These are phyloP conservation scores for Leccinum fibrillosum DNA, from an alignment of 768 basidiomycete genomes.

Conservation along the genomic window DNA sequence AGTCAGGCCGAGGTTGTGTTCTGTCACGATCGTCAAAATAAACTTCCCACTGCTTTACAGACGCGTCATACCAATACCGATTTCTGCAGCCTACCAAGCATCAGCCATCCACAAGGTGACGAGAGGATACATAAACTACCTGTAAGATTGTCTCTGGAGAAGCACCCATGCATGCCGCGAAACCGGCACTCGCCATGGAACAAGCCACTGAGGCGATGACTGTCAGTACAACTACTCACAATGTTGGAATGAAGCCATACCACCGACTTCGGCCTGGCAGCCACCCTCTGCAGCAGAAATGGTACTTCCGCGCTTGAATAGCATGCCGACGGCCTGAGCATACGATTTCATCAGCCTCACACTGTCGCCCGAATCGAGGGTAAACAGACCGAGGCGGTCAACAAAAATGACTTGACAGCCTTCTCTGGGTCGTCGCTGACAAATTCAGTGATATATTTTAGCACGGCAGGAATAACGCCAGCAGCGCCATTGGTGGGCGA, in stretches of 20 bases:
- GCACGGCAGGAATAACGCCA: conserved; percentile 88
- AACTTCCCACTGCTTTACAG: not conserved
- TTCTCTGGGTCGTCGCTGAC: conserved; percentile 89
- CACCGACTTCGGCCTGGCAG: conserved; percentile 94
- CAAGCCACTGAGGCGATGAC: conserved; percentile 65
- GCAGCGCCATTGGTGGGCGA: conserved; percentile 93
- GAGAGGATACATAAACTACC: conserved; percentile 34
- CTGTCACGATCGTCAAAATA: conserved; percentile 33
- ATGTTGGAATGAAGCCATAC: conserved; percentile 34
- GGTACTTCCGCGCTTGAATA: conserved; percentile 96
- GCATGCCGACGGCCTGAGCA: conserved; percentile 81
- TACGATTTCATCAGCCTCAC: conserved; percentile 6
- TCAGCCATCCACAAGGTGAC: not conserved
- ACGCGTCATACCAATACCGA: conserved; percentile 68
- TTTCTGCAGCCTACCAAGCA: conserved; percentile 69
- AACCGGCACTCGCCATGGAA: conserved; percentile 93
- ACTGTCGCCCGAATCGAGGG: not conserved
- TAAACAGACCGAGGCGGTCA: conserved; percentile 75
- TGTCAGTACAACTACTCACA: not conserved
- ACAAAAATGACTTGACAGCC: conserved; percentile 81
- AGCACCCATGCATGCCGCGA: conserved; percentile 93
- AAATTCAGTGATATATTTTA: conserved; percentile 92
- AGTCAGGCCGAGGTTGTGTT: conserved; percentile 85
- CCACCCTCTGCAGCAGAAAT: conserved; percentile 96
- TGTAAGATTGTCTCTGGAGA: conserved; percentile 81